Evolutionary conservation across 768 basidiomycete species (phyloP).

Genomic region (Lactarius evosmus): DNA sequence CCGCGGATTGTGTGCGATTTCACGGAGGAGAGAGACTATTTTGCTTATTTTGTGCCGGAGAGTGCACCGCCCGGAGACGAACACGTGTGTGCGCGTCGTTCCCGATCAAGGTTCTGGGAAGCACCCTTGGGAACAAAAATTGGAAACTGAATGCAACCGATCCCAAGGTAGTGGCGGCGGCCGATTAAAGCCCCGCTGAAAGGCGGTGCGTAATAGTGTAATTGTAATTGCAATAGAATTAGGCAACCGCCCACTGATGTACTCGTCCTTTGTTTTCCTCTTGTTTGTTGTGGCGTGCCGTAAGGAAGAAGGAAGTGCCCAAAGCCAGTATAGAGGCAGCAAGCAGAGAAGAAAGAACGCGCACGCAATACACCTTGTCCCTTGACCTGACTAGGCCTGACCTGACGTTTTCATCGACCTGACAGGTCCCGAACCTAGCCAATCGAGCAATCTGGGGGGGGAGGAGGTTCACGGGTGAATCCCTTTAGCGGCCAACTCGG

Average conservation of each 20-base stretch:
- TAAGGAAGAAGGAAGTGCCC: background rate
- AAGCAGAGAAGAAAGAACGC: conserved; percentile 1
- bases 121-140: conserved; percentile 23
- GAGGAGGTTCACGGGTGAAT: conserved; percentile 4
- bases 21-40: conserved; percentile 11
- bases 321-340: background rate
- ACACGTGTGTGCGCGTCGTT: conserved; percentile 7
- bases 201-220: conserved; percentile 25
- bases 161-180: conserved; percentile 16
- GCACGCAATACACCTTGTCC: background rate
- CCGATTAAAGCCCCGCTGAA: conserved; percentile 14
- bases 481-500: conserved; percentile 10
- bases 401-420: too few relatives aligned
- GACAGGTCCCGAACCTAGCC: background rate
- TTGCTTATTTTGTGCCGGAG: conserved; percentile 18
- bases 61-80: conserved; percentile 21
- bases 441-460: background rate
- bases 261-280: background rate
- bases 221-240: conserved; percentile 1
- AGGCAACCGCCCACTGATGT: background rate
- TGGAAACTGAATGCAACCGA: conserved; percentile 16
- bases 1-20: conserved; percentile 20
- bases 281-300: conserved; percentile 24
- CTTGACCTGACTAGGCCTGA: conserved; percentile 18
- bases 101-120: conserved; percentile 27